Percentiles rank a stretch among this genome's conserved stretches.
Evolutionary conservation across 495 filamentous ascomycete genomes (phyloP).

Genomic region (Hypomontagnella submonticulosa): DNA sequence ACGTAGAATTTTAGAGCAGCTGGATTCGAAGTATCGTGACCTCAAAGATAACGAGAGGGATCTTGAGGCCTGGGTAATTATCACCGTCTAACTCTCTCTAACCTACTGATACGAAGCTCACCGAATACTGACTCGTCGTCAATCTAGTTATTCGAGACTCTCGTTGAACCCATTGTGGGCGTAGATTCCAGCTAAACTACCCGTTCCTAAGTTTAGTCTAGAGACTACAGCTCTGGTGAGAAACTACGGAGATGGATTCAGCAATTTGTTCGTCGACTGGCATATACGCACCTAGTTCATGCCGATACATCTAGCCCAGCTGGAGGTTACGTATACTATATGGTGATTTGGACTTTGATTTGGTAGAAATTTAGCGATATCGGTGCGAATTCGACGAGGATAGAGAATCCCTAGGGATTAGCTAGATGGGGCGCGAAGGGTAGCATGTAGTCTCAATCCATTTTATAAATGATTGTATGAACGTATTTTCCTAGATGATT

Average conservation of each 20-base stretch:
- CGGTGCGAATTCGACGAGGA: too few species aligned
- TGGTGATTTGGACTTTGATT: too few species aligned
- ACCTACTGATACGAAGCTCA: conserved; percentile 10
- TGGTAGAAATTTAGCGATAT: too few species aligned
- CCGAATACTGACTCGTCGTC: not conserved
- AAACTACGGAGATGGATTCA: not conserved
- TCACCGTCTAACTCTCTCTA: not conserved
- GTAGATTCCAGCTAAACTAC: conserved; percentile 1
- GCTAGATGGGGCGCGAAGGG: too few species aligned
- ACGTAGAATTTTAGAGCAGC: conserved; percentile 13
- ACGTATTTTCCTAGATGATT: too few species aligned
- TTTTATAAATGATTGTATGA: too few species aligned
- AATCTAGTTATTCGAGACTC: conserved; percentile 33
- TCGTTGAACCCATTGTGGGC: conserved; percentile 36
- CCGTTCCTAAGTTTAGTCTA: not conserved
- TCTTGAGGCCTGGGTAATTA: conserved; percentile 36
- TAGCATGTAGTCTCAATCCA: too few species aligned
- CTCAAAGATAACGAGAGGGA: conserved; percentile 32
- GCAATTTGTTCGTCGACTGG: not conserved
- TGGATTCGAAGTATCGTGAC: conserved; percentile 35
- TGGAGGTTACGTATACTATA: too few species aligned
- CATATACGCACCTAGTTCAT: too few species aligned
- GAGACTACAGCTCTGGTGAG: not conserved
- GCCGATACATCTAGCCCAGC: too few species aligned
- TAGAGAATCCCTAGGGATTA: too few species aligned